Percentiles rank a stretch among this genome's conserved stretches.
Evolutionary conservation across 352 stramenopile species (phyloP).

Genomic region (Pythium aristosporum): DNA sequence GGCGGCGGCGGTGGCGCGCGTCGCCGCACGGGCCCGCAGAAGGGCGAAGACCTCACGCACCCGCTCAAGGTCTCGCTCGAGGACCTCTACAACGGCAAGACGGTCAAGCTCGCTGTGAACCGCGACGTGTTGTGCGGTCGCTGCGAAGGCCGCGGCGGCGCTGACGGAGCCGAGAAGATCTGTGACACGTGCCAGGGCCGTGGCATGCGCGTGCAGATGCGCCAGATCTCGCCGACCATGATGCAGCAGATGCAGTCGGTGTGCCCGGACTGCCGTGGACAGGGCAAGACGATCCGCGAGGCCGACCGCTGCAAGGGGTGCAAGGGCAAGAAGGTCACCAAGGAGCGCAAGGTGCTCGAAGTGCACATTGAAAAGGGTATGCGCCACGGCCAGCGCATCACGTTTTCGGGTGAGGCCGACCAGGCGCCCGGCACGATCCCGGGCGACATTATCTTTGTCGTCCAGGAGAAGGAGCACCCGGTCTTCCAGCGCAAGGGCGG

Average conservation of each 20-base stretch:
- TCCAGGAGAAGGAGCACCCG: conserved; percentile 97
- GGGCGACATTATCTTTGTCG: conserved; percentile 97
- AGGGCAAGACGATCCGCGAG: conserved; percentile 95
- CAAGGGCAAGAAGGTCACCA: conserved; percentile 93
- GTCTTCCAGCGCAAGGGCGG: conserved; percentile 96
- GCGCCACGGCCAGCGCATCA: conserved; percentile 96
- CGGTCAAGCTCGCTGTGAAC: conserved; percentile 96
- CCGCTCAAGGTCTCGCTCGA: conserved; percentile 97
- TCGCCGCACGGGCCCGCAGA: conserved; percentile 85
- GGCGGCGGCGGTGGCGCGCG: conserved; percentile 40
- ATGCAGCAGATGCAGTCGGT: conserved; percentile 97
- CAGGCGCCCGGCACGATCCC: conserved; percentile 91
- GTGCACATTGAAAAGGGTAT: conserved; percentile 99
- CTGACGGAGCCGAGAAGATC: conserved; percentile 91
- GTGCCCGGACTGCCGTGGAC: conserved; percentile 92
- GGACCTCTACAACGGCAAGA: conserved; percentile 99
- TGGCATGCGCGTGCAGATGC: conserved; percentile 93
- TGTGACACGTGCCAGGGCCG: conserved; percentile 95
- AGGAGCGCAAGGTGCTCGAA: conserved; percentile 98
- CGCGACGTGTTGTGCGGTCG: conserved; percentile 90
- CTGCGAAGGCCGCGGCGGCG: conserved; percentile 89
- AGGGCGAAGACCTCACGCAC: conserved; percentile 95
- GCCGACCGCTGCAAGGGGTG: conserved; percentile 91
- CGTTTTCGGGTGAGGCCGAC: conserved; percentile 95
- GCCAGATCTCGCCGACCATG: conserved; percentile 98